phyloP scores from a whole-genome alignment of 2,329 filamentous ascomycete genomes.

The Daldinia sp. region DNA sequence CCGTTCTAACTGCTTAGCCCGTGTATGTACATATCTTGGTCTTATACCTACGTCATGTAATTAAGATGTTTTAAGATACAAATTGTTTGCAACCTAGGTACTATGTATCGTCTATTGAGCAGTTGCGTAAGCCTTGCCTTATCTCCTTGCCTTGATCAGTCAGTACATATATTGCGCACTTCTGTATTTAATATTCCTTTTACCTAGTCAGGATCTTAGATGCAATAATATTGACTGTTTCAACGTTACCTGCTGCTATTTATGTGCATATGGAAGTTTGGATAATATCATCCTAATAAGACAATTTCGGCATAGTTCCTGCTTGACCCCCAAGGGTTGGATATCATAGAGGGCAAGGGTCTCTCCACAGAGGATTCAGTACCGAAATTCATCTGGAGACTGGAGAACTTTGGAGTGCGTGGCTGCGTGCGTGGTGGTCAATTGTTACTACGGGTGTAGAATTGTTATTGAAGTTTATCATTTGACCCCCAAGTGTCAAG shows the following conservation, averaged over 20 bases:
- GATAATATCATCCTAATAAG: constrained; percentile 3
- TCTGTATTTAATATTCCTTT: background rate
- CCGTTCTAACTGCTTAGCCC: background rate
- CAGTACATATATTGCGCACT: background rate
- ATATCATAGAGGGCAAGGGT: constrained; percentile 32
- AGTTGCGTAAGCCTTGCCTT: background rate
- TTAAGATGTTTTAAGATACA: too few species aligned
- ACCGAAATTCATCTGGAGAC: constrained; percentile 7
- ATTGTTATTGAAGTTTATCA: constrained; percentile 18
- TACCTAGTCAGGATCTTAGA: background rate
- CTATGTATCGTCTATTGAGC: background rate
- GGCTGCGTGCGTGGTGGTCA: too few species aligned
- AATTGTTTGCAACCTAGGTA: background rate
- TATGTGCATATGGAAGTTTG: background rate
- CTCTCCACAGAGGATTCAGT: constrained; percentile 28
- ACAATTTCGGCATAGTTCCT: constrained; percentile 20
- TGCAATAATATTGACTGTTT: background rate
- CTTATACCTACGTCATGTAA: background rate
- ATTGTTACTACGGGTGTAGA: too few species aligned
- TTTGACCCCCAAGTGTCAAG: constrained; percentile 30
- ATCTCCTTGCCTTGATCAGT: too few species aligned
- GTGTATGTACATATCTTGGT: background rate
- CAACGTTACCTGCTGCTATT: background rate
- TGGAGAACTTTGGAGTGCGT: background rate
- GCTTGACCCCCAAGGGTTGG: constrained; percentile 16